Evolutionary conservation across 129 eudicot species (phyloP).

Genomic region (Mikania micrantha): DNA sequence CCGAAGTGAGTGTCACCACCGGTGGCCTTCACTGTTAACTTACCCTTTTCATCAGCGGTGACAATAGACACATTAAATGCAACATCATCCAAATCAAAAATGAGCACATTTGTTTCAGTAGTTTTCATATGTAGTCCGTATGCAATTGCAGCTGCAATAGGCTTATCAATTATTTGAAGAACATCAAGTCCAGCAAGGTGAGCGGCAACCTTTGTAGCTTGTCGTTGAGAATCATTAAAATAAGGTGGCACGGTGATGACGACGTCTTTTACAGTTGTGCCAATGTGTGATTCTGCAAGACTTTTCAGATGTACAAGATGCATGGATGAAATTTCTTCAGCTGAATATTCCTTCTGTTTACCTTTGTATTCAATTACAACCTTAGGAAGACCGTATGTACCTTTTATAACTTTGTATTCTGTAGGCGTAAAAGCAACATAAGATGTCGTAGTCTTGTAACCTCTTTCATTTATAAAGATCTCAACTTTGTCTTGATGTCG

Average conservation of each 20-base stretch:
- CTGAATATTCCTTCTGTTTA: not conserved
- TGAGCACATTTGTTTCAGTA: conserved; percentile 8
- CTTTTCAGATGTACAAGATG: conserved; percentile 25
- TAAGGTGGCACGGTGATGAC: conserved; percentile 39
- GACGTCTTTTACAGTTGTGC: conserved; percentile 18
- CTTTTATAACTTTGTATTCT: too few relatives aligned
- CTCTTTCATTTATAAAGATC: too few relatives aligned
- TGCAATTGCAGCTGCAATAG: conserved; percentile 40
- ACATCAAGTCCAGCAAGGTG: conserved; percentile 42
- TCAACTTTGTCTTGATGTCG: too few relatives aligned
- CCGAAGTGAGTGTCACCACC: conserved; percentile 41
- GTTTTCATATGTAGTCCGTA: conserved; percentile 15
- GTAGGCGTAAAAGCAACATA: too few relatives aligned
- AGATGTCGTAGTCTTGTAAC: too few relatives aligned
- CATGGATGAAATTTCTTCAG: conserved; percentile 16
- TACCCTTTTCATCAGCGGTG: conserved; percentile 19
- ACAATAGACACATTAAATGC: conserved; percentile 13
- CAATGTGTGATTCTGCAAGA: conserved; percentile 24
- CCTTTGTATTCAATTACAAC: not conserved
- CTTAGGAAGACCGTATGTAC: too few relatives aligned
- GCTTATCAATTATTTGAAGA: conserved; percentile 32
- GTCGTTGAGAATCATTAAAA: conserved; percentile 28
- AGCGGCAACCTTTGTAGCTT: conserved; percentile 45
- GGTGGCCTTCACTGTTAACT: conserved; percentile 26
- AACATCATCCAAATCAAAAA: conserved; percentile 25